Evolutionary conservation across 768 basidiomycete species (phyloP).

Genomic region (Psilocybe azurescens): DNA sequence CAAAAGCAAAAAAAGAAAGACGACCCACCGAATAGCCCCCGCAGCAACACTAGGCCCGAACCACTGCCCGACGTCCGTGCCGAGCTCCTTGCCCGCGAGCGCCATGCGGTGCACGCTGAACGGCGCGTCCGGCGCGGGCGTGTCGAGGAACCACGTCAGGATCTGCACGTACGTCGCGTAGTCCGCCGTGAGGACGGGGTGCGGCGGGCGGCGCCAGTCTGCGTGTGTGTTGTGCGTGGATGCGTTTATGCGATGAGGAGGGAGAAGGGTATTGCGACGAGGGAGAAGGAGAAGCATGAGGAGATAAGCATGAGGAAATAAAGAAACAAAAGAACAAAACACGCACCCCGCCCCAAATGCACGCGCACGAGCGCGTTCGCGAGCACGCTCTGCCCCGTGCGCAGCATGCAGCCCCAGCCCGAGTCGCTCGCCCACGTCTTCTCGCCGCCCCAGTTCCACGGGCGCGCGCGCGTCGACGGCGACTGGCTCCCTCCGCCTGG

Average conservation of each 20-base stretch:
- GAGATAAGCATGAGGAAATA: neutral
- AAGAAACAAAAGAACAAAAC: slow-evolving; percentile 5
- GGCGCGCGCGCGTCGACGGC: slow-evolving; percentile 47
- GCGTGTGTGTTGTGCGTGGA: neutral
- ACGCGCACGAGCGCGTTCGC: slow-evolving; percentile 50
- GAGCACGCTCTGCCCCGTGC: slow-evolving; percentile 41
- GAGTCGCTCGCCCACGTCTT: slow-evolving; percentile 63
- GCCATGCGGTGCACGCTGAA: slow-evolving; percentile 98
- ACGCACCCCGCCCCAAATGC: slow-evolving; percentile 64
- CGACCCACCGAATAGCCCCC: slow-evolving; percentile 84
- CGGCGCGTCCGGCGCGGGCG: slow-evolving; percentile 80
- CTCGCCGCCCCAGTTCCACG: slow-evolving; percentile 69
- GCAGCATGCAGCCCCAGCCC: slow-evolving; percentile 45
- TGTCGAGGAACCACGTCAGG: slow-evolving; percentile 94
- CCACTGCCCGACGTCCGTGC: slow-evolving; percentile 97
- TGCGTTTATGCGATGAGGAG: too few relatives aligned
- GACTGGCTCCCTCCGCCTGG: slow-evolving; percentile 21
- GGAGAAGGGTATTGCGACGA: neutral
- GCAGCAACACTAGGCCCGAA: slow-evolving; percentile 98
- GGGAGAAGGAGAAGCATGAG: neutral
- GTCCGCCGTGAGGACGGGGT: slow-evolving; percentile 59
- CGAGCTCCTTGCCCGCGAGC: slow-evolving; percentile 90
- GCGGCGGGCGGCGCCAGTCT: slow-evolving; percentile 88
- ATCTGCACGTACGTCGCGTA: slow-evolving; percentile 92
- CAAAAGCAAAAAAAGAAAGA: neutral